Evolutionary conservation across 2,329 filamentous ascomycete genomes (phyloP), one percentile per base, ranked within the genome.

Genomic region (Pezicula carpinea): DNA sequence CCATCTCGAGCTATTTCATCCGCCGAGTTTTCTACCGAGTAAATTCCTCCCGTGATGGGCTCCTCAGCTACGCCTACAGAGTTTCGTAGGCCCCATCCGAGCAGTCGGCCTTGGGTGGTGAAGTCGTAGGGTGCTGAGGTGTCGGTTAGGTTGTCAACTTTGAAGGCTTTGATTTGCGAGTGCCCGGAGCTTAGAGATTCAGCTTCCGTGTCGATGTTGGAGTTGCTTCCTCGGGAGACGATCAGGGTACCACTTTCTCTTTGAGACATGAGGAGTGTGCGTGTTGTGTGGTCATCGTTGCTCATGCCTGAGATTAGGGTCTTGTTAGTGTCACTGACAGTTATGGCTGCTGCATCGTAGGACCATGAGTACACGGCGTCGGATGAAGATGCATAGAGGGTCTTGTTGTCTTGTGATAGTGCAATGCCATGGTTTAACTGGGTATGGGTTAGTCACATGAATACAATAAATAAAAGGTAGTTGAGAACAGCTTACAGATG

Each of bases 71-170:
- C 67, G 8, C 85, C 86, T 4, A 88, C 84, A 1, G 82, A 82
- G 62, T 89, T 89, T 32, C 84, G 74, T 44, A 90, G 69, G 10
- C 86, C 86, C 84, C 84, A 89, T 14, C 83, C 77, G 2, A 80
- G 64, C 0, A 77, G 56, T 11, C 62, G 54, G 3, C 77, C 77
- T 13, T 78, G 54, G 64, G 66, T 54, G 31, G 74, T 70, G 39
- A 72, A 81, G 53, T 77, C 65, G 58, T 69, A 70, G 3, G 71
- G 59, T 3, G 38, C 53, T 48, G 26, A 59, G 19, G 18, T 51
- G 22, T 48, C 56, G 44, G 19, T 55, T 11, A 68, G 38, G 47
- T 65, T 61, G 39, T 59, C 55, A 10, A 75, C 53, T 19, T 79
- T 73, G 64, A 80, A 82, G 29, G 78, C 77, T 51, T 82, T 83